Base-by-base conservation (phyloP, 352 stramenopile species). In the Paralagenidium karlingii region DNA sequence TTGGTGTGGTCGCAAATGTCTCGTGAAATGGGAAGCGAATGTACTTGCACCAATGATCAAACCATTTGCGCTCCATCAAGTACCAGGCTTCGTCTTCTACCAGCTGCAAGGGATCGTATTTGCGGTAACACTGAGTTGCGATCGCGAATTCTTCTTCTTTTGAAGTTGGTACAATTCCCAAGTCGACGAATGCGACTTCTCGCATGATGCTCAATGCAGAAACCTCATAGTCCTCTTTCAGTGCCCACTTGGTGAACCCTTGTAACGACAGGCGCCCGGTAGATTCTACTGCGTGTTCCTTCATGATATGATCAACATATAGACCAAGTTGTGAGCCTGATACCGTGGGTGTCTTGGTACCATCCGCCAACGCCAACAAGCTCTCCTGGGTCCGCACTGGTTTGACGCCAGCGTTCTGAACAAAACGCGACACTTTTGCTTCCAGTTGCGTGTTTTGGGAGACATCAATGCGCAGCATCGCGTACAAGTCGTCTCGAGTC, bases 51-150 rank as follows among this genome's bases (percentile, higher is more conserved):
- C 79, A 92, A 33, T 88, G 74, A 20, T 83, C 66, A 47, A 75
- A 92, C 76, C 76, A 92, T 24, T 79, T 88, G 24, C 67, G 70
- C 26, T 90, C 77, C 18, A 92, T 47, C 22, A 92, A 38, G 46
- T 82, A 92, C 79, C 79, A 92, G 3, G 68, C 60, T 18, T 92
- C 79, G 16, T 87, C 74, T 62, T 92, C 79, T 3, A 87, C 68
- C 24, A 90, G 49, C 18, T 52, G 62, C 8, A 57, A 24, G 1
- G 60, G 61, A 12, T 92, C 74, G 34, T 87, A 89, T n/a, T 68
- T 49, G 25, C 64, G 76, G 50, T 83, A 88, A 42, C 79, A 92
- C 0, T 64, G 61, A 34, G 70, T 76, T 8, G 61, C 74, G 25
- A 92, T 67, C 24, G 69, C 27, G 12, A 90, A 28, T 30, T 90